Evolutionary conservation across 176 grass and related monocot species (phyloP).

Genomic region (Oryza australiensis): DNA sequence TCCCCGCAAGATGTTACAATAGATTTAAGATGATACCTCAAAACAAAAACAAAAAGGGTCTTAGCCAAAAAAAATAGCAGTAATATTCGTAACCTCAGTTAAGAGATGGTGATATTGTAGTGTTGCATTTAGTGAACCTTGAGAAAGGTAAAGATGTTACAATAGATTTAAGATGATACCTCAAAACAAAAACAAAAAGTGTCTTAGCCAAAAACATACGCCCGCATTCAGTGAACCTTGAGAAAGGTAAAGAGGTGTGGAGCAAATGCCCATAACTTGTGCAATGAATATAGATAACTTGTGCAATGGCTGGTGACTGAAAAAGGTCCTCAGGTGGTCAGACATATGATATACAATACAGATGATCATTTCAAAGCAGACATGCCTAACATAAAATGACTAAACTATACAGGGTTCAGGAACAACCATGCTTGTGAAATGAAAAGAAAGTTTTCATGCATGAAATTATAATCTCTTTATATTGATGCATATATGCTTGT

Average conservation of each 20-base stretch:
- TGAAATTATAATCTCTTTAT: not conserved
- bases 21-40: not conserved
- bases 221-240: not conserved
- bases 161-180: too few species aligned
- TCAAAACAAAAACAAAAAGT: too few species aligned
- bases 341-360: not conserved
- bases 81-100: not conserved
- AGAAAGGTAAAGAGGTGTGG: too few species aligned
- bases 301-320: not conserved
- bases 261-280: not conserved
- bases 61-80: not conserved
- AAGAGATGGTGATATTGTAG: constrained; percentile 2
- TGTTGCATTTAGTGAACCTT: constrained; percentile 10
- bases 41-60: not conserved
- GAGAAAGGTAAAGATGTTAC: too few species aligned
- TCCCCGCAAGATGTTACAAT: not conserved
- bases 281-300: constrained; percentile 9
- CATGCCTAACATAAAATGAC: not conserved
- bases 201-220: too few species aligned
- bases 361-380: not conserved
- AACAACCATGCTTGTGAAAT: not conserved
- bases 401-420: not conserved
- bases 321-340: not conserved
- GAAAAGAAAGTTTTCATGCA: not conserved
- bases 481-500: not conserved